Conservation (phyloP, 1,284 basidiomycete genomes). For the Bondarzewia mesenterica region DNA sequence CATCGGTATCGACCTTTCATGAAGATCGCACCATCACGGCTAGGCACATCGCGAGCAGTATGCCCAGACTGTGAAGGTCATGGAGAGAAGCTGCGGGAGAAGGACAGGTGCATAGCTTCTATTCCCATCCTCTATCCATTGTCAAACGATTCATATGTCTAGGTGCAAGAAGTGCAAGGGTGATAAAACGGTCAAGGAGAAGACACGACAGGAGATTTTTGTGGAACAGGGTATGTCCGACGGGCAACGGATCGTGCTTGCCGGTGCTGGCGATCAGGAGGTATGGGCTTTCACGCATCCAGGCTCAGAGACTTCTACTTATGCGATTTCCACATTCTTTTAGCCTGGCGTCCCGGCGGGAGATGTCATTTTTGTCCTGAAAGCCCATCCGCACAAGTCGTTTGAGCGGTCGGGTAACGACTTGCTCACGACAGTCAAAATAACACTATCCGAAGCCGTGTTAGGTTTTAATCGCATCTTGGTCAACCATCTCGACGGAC, state of each 20-base stretch:
- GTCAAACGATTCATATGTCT: conserved; percentile 8
- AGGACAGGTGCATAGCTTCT: conserved; percentile 59
- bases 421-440: conserved; percentile 66
- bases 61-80: conserved; percentile 79
- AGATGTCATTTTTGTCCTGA: conserved; percentile 83
- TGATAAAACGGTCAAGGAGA: conserved; percentile 76
- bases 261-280: conserved; percentile 87
- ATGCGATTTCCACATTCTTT: conserved; percentile 3
- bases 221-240: conserved; percentile 88
- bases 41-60: conserved; percentile 43
- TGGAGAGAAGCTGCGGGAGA: conserved; percentile 79
- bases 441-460: conserved; percentile 89
- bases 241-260: conserved; percentile 78
- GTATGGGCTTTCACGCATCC: conserved; percentile 29
- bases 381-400: conserved; percentile 58
- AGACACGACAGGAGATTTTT: conserved; percentile 79
- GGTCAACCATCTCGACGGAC: conserved; percentile 84
- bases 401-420: conserved; percentile 80
- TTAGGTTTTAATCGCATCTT: conserved; percentile 85
- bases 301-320: neutral
- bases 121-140: neutral
- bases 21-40: conserved; percentile 41
- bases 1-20: too few relatives aligned
- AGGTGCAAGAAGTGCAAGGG: conserved; percentile 98
- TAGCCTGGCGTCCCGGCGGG: conserved; percentile 79